Conservation (phyloP, 148 eudicot genomes). For the Hydrangea macrophylla region DNA sequence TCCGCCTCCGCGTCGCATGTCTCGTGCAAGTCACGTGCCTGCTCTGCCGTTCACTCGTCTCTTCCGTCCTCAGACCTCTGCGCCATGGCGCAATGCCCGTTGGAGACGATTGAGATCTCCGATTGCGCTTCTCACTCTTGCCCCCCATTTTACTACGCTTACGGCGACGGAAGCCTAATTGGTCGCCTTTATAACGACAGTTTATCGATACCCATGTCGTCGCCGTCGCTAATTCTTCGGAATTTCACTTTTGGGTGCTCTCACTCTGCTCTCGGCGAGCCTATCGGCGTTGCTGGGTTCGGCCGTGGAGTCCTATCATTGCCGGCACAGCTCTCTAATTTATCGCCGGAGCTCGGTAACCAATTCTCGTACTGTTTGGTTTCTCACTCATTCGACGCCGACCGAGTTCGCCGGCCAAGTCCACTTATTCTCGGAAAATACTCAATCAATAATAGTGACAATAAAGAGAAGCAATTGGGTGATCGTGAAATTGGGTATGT, state of each 20-base stretch:
- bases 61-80: conserved; percentile 79
- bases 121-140: conserved; percentile 50
- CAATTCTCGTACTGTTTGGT: conserved; percentile 79
- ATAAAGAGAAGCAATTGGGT: neutral
- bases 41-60: conserved; percentile 67
- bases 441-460: conserved; percentile 16
- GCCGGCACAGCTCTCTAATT: conserved; percentile 68
- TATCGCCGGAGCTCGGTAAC: conserved; percentile 60
- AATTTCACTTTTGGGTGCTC: conserved; percentile 87
- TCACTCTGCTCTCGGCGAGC: conserved; percentile 69
- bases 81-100: conserved; percentile 71
- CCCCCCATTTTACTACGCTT: conserved; percentile 81
- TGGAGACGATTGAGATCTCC: conserved; percentile 56
- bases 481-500: conserved; percentile 7
- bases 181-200: conserved; percentile 48
- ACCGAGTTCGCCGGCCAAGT: conserved; percentile 54
- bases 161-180: conserved; percentile 82
- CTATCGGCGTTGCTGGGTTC: conserved; percentile 90
- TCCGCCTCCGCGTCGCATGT: conserved; percentile 35
- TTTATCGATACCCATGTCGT: conserved; percentile 36
- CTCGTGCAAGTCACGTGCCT: conserved; percentile 71
- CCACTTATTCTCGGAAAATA: conserved; percentile 71
- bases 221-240: conserved; percentile 30
- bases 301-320: conserved; percentile 76
- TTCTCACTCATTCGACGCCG: conserved; percentile 68